These are phyloP conservation scores for Chlorella sorokiniana DNA, from an alignment of 139 green algal species.

Conservation along the genomic window DNA sequence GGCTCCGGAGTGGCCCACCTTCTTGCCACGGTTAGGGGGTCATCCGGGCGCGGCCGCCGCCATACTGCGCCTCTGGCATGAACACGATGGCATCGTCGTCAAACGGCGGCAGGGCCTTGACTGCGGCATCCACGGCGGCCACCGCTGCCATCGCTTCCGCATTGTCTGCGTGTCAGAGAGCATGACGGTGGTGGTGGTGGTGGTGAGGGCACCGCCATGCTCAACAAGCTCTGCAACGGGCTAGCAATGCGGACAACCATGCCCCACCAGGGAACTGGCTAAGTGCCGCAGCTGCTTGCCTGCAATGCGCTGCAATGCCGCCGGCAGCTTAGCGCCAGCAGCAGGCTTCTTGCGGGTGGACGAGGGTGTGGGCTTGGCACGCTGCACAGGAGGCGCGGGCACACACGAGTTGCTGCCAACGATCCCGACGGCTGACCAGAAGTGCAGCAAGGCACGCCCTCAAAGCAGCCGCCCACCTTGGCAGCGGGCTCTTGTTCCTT, in stretches of 20 bases:
- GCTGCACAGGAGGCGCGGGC: neutral
- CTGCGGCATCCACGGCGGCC: slow-evolving; percentile 41
- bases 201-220: neutral
- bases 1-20: too few relatives aligned
- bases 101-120: slow-evolving; percentile 42
- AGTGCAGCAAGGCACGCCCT: too few relatives aligned
- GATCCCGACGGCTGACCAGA: too few relatives aligned
- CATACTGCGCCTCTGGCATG: slow-evolving; percentile 24
- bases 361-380: neutral
- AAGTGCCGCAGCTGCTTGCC: neutral
- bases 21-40: slow-evolving; percentile 31
- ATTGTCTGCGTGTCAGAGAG: neutral
- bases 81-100: slow-evolving; percentile 29
- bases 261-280: neutral
- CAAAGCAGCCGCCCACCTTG: slow-evolving; percentile 18
- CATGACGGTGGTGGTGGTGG: neutral
- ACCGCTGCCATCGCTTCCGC: slow-evolving; percentile 35
- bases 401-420: too few relatives aligned
- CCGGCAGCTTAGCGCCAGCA: neutral
- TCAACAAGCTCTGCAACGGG: neutral
- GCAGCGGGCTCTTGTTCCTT: neutral
- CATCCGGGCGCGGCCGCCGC: slow-evolving; percentile 30
- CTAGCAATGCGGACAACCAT: neutral
- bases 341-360: neutral
- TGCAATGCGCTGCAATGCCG: slow-evolving; percentile 9